Evolutionary conservation across 257 asterid species (phyloP).

Genomic region (Capsicum pubescens): DNA sequence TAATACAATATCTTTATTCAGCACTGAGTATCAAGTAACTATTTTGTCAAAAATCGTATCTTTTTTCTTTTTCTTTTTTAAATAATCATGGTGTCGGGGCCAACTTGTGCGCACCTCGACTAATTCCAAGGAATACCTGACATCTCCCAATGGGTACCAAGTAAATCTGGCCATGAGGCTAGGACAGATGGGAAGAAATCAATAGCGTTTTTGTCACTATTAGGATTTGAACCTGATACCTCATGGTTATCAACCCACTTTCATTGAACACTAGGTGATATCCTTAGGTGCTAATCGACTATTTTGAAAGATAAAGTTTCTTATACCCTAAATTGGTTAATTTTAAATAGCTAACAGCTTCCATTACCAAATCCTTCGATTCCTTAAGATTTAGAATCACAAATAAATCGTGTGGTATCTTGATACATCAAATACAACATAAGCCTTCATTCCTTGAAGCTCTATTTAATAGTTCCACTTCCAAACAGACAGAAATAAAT

Average conservation of each 20-base stretch:
- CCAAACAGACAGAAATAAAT: neutral
- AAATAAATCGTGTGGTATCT: neutral
- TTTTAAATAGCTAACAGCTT: conserved; percentile 4
- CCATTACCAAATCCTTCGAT: conserved; percentile 14
- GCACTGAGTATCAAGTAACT: conserved; percentile 19
- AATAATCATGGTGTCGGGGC: too few species aligned
- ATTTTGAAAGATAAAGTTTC: conserved; percentile 1
- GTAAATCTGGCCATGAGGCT: too few species aligned
- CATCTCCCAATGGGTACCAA: too few species aligned
- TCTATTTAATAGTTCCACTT: neutral
- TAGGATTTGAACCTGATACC: too few species aligned
- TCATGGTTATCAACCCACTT: too few species aligned
- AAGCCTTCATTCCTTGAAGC: conserved; percentile 15
- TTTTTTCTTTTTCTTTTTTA: too few species aligned
- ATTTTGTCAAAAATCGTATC: neutral
- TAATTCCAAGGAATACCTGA: too few species aligned
- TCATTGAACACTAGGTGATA: too few species aligned
- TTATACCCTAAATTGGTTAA: neutral
- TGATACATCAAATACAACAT: neutral
- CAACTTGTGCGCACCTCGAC: too few species aligned
- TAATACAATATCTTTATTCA: conserved; percentile 10
- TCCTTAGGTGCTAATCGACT: neutral
- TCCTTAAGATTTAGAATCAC: neutral
- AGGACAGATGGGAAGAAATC: too few species aligned
- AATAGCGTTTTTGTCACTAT: too few species aligned